These are phyloP conservation scores for Usnea hakonensis DNA, from an alignment of 495 filamentous ascomycete species.

Conservation along the genomic window DNA sequence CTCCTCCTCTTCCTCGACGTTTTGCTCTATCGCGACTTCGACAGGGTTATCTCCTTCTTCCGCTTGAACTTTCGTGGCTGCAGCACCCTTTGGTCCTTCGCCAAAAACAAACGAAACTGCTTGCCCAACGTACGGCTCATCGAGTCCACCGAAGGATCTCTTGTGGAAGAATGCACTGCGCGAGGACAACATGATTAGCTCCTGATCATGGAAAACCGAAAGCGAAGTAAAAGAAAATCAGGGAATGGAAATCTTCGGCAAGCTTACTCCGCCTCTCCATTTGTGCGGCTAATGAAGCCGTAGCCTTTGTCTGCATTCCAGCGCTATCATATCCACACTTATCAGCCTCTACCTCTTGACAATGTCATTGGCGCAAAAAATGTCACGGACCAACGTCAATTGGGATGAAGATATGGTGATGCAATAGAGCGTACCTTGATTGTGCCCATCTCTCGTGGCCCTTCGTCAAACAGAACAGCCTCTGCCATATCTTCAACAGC, in stretches of 20 bases:
- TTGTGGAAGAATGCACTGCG: background rate
- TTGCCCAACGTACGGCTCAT: background rate
- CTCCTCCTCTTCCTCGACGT: background rate
- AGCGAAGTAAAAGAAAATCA: background rate
- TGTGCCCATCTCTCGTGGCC: background rate
- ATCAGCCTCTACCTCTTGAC: background rate
- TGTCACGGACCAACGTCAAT: background rate
- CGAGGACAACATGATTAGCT: background rate
- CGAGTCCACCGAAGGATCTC: background rate
- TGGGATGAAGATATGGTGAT: background rate
- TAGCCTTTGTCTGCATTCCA: constrained; percentile 11
- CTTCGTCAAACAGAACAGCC: background rate
- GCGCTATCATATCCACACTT: background rate
- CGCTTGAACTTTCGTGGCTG: constrained; percentile 1
- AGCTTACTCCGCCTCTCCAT: background rate
- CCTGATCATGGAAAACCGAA: too few relatives aligned
- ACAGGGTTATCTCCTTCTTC: background rate
- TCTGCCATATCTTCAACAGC: background rate
- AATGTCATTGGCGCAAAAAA: background rate
- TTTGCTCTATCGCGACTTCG: too few relatives aligned
- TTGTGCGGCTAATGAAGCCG: background rate
- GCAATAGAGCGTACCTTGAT: background rate
- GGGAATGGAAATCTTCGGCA: background rate
- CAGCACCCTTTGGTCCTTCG: constrained; percentile 12
- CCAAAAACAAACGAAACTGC: background rate